Evolutionary conservation across 2,329 filamentous ascomycete genomes (phyloP), one percentile per base, ranked within the genome.

Genomic region (Penicillium capsulatum): DNA sequence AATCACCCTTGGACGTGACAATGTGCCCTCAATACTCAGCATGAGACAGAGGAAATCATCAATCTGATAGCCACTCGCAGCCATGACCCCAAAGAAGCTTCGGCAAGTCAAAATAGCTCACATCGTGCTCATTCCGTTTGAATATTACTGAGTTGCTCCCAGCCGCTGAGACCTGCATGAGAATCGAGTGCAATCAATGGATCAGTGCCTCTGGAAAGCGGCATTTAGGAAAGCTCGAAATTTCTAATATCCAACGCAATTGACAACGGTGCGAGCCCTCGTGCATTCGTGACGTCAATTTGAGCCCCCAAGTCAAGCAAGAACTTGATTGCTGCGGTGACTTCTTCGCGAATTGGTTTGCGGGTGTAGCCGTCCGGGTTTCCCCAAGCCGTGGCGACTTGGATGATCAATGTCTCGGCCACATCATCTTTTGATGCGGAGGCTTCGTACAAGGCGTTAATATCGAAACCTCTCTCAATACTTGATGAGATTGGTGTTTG

Each of bases 11-110:
- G 34, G 34, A 28, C 24, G 34, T 28, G 22, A 14, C 17, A 36
- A n/a, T n/a, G 34, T 36, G 34, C 34, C 34, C 15, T 36, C 34
- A 17, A 17, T 36, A 3, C 8, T 36, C 7, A 24, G 34, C 34
- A 36, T 28, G 4, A 36, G 24, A 7, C 24, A 24, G 34, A 36
- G 14, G n/a, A 36, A 36, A 19, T 36, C 34, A 36, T 36, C 24
- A 29, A 20, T 36, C 14, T 29, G 22, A 28, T 36, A 36, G 10
- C 17, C 24, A 15, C 34, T 36, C 2, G 14, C 34, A 3, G 34
- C 34, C 34, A 36, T 36, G 6, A 13, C 8, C 34, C 29, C 34
- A 10, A 36, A 10, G 11, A 8, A 36, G 17, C 13, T 36, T 20
- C n/a, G 29, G 13, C 34, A 36, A 28, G 20, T 36, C 34, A 8